Evolutionary conservation across 2,329 filamentous ascomycete genomes (phyloP).

Genomic region (Phoma herbarum): DNA sequence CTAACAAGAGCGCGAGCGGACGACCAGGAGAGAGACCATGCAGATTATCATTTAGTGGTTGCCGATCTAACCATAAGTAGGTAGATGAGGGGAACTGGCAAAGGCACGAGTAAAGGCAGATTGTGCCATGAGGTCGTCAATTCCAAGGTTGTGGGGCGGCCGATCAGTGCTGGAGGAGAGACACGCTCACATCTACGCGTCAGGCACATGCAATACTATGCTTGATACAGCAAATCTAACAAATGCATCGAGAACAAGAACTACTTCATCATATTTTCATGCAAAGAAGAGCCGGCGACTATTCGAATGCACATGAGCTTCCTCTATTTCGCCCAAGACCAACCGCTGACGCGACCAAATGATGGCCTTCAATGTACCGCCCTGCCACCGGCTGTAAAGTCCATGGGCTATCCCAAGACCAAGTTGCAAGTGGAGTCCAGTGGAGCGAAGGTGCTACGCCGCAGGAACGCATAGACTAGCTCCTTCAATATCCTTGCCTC

Average conservation of each 20-base stretch:
- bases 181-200: background rate
- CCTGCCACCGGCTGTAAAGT: background rate
- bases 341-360: background rate
- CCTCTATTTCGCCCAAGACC: background rate
- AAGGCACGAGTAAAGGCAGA: background rate
- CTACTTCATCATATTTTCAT: background rate
- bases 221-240: background rate
- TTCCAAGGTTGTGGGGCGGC: background rate
- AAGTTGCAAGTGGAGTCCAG: background rate
- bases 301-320: background rate
- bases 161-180: background rate
- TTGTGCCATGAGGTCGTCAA: background rate
- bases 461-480: background rate
- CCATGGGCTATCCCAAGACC: too few relatives aligned
- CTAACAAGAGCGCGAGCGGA: too few relatives aligned
- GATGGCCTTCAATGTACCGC: background rate
- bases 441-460: background rate
- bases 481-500: slow-evolving; percentile 8
- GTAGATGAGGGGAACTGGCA: background rate
- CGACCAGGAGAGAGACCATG: background rate
- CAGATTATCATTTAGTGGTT: background rate
- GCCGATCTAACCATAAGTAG: background rate
- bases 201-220: background rate
- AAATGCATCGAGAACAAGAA: background rate
- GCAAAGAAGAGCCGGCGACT: background rate